These are phyloP conservation scores for Pholiota molesta DNA, from an alignment of 768 basidiomycete genomes.

Conservation along the genomic window DNA sequence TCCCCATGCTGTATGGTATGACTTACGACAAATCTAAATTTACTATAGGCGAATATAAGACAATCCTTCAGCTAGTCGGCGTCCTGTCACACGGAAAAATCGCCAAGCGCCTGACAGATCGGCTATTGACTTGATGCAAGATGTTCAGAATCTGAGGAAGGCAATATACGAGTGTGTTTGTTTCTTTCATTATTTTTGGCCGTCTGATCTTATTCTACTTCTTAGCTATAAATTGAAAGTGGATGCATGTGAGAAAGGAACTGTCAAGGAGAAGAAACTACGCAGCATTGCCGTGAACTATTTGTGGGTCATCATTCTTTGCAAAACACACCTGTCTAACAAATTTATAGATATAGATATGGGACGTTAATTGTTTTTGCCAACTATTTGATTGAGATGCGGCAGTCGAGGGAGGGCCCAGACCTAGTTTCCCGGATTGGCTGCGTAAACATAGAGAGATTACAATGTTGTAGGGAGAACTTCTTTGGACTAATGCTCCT, in stretches of 20 bases:
- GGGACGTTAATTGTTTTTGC: slow-evolving; percentile 93
- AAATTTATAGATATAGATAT: slow-evolving; percentile 69
- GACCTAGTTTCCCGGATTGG: slow-evolving; percentile 79
- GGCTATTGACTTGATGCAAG: slow-evolving; percentile 93
- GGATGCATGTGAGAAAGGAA: slow-evolving; percentile 81
- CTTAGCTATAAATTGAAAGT: slow-evolving; percentile 88
- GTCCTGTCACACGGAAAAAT: slow-evolving; percentile 90
- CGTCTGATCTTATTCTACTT: slow-evolving; percentile 4
- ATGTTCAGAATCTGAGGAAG: slow-evolving; percentile 95
- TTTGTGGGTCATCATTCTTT: slow-evolving; percentile 47
- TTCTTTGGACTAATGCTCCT: slow-evolving; percentile 58
- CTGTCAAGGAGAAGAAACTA: slow-evolving; percentile 75
- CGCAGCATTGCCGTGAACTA: slow-evolving; percentile 86
- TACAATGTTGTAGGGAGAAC: slow-evolving; percentile 66
- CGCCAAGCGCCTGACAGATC: slow-evolving; percentile 89
- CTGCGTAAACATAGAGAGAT: slow-evolving; percentile 85
- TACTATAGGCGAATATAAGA: slow-evolving; percentile 91
- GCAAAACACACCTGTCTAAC: slow-evolving; percentile 7
- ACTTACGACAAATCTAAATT: not conserved
- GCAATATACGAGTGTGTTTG: slow-evolving; percentile 88
- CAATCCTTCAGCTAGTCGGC: slow-evolving; percentile 91
- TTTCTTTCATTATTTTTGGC: not conserved
- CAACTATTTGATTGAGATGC: slow-evolving; percentile 87
- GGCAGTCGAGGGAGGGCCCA: slow-evolving; percentile 32
- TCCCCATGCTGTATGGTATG: not conserved